phyloP scores from a whole-genome alignment of 257 asterid species.

The Fraxinus excelsior region DNA sequence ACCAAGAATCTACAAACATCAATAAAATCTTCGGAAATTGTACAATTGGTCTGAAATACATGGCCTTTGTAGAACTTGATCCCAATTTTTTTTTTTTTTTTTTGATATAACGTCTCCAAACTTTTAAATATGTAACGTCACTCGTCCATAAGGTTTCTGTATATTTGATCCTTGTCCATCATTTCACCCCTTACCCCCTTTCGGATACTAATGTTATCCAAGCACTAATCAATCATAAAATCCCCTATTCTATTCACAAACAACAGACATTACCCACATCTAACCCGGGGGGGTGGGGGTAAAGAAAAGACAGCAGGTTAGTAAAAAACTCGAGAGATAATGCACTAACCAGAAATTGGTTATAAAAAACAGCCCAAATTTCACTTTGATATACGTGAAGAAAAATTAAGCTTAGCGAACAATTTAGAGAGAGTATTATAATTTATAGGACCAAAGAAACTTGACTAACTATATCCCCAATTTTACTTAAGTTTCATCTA shows the following conservation, averaged over 20 bases:
- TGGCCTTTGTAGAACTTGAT: neutral
- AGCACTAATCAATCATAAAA: neutral
- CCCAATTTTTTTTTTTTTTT: neutral
- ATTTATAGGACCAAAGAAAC: neutral
- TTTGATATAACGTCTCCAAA: neutral
- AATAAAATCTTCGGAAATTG: neutral
- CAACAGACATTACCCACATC: too few species aligned
- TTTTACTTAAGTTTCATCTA: neutral
- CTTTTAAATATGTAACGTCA: neutral
- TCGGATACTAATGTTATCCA: neutral
- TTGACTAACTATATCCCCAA: neutral
- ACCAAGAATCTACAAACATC: neutral
- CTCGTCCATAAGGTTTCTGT: neutral
- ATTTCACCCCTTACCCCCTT: neutral
- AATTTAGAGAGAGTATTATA: neutral
- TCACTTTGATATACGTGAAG: neutral
- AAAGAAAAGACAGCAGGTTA: neutral
- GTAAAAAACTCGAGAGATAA: neutral
- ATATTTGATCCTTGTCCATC: neutral
- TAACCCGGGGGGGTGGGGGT: neutral
- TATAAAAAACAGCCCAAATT: neutral
- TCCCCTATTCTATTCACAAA: too few species aligned
- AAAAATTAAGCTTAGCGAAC: neutral
- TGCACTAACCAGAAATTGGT: neutral
- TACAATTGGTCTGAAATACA: neutral